Evolutionary conservation across 306 rosid species (phyloP).

Genomic region (Ormosia semicastrata): DNA sequence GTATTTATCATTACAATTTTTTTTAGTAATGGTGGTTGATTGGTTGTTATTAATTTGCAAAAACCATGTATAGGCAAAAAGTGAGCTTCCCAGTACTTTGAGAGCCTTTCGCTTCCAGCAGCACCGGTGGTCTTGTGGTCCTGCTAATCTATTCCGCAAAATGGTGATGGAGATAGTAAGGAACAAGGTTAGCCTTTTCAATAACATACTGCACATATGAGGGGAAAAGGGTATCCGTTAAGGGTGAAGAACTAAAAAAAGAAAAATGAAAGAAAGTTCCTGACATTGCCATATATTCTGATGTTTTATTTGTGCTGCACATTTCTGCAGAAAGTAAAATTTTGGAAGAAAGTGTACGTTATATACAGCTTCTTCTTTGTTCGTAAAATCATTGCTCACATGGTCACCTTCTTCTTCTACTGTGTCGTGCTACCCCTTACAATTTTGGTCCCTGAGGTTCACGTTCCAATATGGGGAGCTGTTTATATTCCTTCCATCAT

Average conservation of each 20-base stretch:
- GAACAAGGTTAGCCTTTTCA: conserved; percentile 58
- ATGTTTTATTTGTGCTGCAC: not conserved
- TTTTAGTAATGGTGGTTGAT: not conserved
- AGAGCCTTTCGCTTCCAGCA: conserved; percentile 94
- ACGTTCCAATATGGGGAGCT: conserved; percentile 85
- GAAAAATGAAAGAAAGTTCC: not conserved
- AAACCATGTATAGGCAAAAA: conserved; percentile 54
- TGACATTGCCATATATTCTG: not conserved
- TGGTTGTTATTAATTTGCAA: not conserved
- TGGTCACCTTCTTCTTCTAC: conserved; percentile 76
- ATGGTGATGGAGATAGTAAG: conserved; percentile 75
- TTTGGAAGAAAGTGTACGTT: conserved; percentile 86
- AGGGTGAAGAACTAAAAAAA: not conserved
- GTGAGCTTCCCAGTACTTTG: conserved; percentile 94
- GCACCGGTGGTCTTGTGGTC: conserved; percentile 91
- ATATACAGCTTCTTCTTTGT: conserved; percentile 88
- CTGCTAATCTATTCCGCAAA: conserved; percentile 84
- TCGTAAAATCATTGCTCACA: conserved; percentile 79
- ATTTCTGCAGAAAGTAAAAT: conserved; percentile 58
- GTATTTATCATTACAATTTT: not conserved
- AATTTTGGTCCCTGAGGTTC: conserved; percentile 79
- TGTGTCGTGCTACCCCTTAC: conserved; percentile 82
- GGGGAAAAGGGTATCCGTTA: not conserved
- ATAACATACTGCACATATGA: not conserved
- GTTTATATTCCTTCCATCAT: conserved; percentile 81